Evolutionary conservation across 1,139 yeast genomes (phyloP).

Genomic region (Saccharomycopsis hybrid): DNA sequence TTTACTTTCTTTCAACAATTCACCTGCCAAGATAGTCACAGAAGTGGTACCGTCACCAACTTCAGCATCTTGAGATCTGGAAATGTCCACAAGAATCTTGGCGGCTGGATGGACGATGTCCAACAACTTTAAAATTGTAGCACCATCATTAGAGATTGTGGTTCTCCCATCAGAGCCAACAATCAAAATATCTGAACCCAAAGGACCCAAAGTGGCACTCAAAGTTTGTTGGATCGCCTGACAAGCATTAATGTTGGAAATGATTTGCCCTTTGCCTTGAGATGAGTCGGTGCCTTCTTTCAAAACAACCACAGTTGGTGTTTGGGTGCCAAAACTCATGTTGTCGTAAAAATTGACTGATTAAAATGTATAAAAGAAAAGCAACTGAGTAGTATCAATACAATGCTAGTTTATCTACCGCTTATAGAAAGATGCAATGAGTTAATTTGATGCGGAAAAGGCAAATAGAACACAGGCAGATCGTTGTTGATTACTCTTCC

Average conservation of each 20-base stretch:
- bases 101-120: slow-evolving; percentile 99
- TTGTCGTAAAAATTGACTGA: no score
- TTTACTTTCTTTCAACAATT: slow-evolving; percentile 84
- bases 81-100: slow-evolving; percentile 85
- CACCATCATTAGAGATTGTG: slow-evolving; percentile 96
- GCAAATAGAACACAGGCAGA: no score
- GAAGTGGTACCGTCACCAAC: slow-evolving; percentile 99
- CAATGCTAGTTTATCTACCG: no score
- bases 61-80: slow-evolving; percentile 96
- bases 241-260: slow-evolving; percentile 94
- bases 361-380: no score
- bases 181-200: slow-evolving; percentile 91
- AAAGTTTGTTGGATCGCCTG: slow-evolving; percentile 93
- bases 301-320: slow-evolving; percentile 94
- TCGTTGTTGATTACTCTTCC: no score
- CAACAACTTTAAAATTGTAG: slow-evolving; percentile 83
- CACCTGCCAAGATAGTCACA: slow-evolving; percentile 92
- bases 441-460: no score
- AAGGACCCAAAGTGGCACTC: slow-evolving; percentile 92
- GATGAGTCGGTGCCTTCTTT: slow-evolving; percentile 97
- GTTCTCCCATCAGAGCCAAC: slow-evolving; percentile 80
- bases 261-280: slow-evolving; percentile 93
- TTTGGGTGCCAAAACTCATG: slow-evolving; percentile 86
- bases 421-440: no score
- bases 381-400: no score